Conservation (phyloP, 2,329 filamentous ascomycete genomes). For the Diplodia corticola region DNA sequence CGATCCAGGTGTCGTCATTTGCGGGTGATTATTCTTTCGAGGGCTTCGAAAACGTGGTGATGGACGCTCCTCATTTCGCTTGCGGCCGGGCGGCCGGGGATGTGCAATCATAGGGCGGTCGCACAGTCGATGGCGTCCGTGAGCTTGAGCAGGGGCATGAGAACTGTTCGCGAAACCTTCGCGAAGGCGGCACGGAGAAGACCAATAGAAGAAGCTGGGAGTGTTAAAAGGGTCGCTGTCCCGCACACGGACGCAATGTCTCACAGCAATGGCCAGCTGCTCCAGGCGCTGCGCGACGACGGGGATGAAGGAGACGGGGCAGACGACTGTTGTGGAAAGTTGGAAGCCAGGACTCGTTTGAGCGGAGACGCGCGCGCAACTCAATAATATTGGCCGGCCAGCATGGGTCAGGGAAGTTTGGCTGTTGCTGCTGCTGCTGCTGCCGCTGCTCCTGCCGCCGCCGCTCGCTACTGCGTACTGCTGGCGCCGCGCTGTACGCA, state of each 20-base stretch:
- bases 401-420: slow-evolving; percentile 9
- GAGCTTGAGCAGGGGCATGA: slow-evolving; percentile 1
- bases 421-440: background rate
- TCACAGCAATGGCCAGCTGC: slow-evolving; percentile 17
- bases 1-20: slow-evolving; percentile 19
- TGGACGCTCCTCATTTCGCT: slow-evolving; percentile 17
- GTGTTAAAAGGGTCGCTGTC: slow-evolving; percentile 5
- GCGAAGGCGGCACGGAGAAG: slow-evolving; percentile 12
- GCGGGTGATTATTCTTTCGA: background rate
- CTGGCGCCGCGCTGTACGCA: background rate
- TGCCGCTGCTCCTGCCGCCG: background rate
- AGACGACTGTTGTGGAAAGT: slow-evolving; percentile 13
- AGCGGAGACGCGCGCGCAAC: slow-evolving; percentile 17
- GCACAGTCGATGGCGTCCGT: slow-evolving; percentile 5
- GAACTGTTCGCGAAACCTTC: slow-evolving; percentile 17
- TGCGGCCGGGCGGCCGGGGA: slow-evolving; percentile 19
- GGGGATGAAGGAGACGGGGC: slow-evolving; percentile 11
- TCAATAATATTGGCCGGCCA: slow-evolving; percentile 7
- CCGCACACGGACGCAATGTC: slow-evolving; percentile 9
- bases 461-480: background rate
- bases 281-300: slow-evolving; percentile 11
- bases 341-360: slow-evolving; percentile 16
- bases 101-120: background rate
- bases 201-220: background rate
- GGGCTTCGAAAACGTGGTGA: slow-evolving; percentile 15